These are phyloP conservation scores for Trichoderma brevicompactum DNA, from an alignment of 2,329 filamentous ascomycete species.

Conservation along the genomic window DNA sequence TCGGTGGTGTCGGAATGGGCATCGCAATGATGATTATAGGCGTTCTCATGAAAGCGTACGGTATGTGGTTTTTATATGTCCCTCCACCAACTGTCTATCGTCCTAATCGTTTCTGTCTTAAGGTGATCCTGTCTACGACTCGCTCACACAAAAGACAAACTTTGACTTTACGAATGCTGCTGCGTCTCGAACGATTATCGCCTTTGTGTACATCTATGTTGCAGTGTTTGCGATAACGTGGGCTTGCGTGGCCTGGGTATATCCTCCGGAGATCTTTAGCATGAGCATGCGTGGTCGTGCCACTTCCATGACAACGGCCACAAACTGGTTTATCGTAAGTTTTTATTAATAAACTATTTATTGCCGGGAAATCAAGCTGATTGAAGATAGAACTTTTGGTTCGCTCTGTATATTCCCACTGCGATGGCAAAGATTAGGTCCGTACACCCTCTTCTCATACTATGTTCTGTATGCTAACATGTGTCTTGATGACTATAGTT, in stretches of 20 bases:
- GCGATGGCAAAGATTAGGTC: slow-evolving; percentile 30
- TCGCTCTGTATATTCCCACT: slow-evolving; percentile 29
- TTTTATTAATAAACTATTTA: fast-evolving
- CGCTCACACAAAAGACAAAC: slow-evolving; percentile 28
- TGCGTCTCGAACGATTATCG: slow-evolving; percentile 62
- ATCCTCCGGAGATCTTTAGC: slow-evolving; percentile 59
- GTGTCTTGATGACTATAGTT: neutral
- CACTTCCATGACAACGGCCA: slow-evolving; percentile 29
- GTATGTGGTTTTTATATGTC: neutral
- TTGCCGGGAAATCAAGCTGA: neutral
- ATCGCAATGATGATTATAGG: slow-evolving; percentile 30
- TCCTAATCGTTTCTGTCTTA: neutral
- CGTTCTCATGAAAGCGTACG: slow-evolving; percentile 27
- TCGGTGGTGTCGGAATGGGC: slow-evolving; percentile 28
- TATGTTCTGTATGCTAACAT: neutral
- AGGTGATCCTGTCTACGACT: slow-evolving; percentile 28
- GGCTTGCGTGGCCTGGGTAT: slow-evolving; percentile 66
- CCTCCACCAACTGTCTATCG: too few relatives aligned
- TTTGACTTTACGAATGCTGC: slow-evolving; percentile 49
- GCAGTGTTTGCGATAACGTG: slow-evolving; percentile 63
- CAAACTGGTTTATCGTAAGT: slow-evolving; percentile 30
- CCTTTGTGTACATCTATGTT: slow-evolving; percentile 64
- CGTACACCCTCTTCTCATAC: neutral
- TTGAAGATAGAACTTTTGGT: slow-evolving; percentile 26
- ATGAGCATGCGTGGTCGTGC: slow-evolving; percentile 35